These are phyloP conservation scores for Boletellus sp. DNA, from an alignment of 1,284 basidiomycete species.

Conservation along the genomic window DNA sequence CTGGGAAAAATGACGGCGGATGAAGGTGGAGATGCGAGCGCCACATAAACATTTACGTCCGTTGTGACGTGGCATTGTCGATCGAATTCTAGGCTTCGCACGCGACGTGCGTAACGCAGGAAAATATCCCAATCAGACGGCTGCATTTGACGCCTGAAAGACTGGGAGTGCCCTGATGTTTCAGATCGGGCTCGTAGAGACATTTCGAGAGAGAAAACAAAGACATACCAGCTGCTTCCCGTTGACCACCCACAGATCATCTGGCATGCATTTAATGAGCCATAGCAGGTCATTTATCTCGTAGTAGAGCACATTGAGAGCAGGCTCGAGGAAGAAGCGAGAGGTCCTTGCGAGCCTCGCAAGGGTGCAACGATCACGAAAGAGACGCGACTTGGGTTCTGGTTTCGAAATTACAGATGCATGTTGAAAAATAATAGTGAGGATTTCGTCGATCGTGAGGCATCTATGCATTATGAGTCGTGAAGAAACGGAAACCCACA, in stretches of 20 bases:
- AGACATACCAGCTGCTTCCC: constrained; percentile 29
- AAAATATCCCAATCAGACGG: constrained; percentile 29
- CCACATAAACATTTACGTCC: constrained; percentile 20
- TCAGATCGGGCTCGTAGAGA: constrained; percentile 8
- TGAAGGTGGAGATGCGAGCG: constrained; percentile 16
- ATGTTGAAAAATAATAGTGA: constrained; percentile 31
- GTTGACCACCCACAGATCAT: constrained; percentile 32
- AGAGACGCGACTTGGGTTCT: constrained; percentile 26
- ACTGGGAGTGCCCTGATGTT: constrained; percentile 9
- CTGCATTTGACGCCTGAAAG: constrained; percentile 22
- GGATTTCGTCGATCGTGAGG: constrained; percentile 30
- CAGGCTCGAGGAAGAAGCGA: constrained; percentile 32
- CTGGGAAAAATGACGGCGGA: constrained; percentile 22
- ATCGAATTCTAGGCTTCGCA: constrained; percentile 29
- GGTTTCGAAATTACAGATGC: constrained; percentile 28
- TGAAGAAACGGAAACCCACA: constrained; percentile 11
- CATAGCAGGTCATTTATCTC: constrained; percentile 33
- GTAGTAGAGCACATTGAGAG: constrained; percentile 32
- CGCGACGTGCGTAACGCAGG: constrained; percentile 28
- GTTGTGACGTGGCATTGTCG: constrained; percentile 26
- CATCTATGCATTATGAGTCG: constrained; percentile 30
- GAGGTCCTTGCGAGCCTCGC: constrained; percentile 31
- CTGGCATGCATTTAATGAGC: constrained; percentile 31
- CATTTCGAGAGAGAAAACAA: not conserved
- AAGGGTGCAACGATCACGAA: constrained; percentile 29